Evolutionary conservation across 495 filamentous ascomycete species (phyloP).

Genomic region (Chlorociboria aeruginascens): DNA sequence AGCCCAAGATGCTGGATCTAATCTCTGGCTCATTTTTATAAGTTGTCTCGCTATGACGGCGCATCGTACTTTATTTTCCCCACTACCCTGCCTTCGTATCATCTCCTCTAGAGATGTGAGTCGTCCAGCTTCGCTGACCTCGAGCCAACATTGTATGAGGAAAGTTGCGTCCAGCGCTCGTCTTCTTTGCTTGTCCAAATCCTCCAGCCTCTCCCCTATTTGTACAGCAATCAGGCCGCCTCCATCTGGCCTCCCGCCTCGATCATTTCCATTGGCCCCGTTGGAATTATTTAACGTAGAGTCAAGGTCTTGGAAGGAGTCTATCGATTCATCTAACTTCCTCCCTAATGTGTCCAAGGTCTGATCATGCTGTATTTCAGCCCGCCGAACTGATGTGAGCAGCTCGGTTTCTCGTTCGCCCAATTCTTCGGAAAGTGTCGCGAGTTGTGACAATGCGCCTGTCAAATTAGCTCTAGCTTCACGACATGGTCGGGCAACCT

Average conservation of each 20-base stretch:
- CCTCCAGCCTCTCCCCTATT: conserved; percentile 86
- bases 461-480: conserved; percentile 15
- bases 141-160: conserved; percentile 89
- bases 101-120: conserved; percentile 72
- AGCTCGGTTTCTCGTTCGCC: conserved; percentile 82
- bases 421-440: conserved; percentile 71
- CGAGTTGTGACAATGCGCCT: conserved; percentile 62
- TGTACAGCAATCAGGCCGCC: conserved; percentile 84
- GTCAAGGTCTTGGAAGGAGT: conserved; percentile 82
- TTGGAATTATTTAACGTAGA: conserved; percentile 52
- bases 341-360: conserved; percentile 73
- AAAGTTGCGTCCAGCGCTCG: conserved; percentile 89
- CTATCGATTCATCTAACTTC: conserved; percentile 83
- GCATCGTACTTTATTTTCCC: conserved; percentile 78
- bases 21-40: conserved; percentile 72
- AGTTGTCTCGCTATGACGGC: conserved; percentile 84
- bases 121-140: conserved; percentile 76
- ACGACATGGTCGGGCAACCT: conserved; percentile 17
- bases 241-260: conserved; percentile 30
- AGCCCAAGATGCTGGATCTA: conserved; percentile 64
- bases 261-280: conserved; percentile 10
- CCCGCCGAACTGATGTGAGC: conserved; percentile 74
- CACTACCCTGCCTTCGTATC: conserved; percentile 54
- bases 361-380: conserved; percentile 83
- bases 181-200: conserved; percentile 81